Percentiles rank a stretch among this genome's conserved stretches.
Conservation (phyloP, 1,284 basidiomycete species). For the Laetiporus sulphureus region DNA sequence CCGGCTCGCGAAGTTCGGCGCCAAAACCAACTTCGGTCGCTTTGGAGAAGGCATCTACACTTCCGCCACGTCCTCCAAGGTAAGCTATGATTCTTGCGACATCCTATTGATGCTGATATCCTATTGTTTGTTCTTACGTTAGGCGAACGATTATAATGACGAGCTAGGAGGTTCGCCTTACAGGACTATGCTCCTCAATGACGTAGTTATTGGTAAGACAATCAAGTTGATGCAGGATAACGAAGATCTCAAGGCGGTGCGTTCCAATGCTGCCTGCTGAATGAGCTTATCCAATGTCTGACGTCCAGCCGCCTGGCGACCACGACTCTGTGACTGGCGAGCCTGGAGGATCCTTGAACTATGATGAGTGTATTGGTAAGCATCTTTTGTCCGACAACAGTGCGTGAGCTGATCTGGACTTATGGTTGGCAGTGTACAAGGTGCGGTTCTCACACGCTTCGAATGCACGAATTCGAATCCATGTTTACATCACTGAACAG, state of each 20-base stretch:
- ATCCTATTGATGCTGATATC: too few species aligned
- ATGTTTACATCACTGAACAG: constrained; percentile 5
- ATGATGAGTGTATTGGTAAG: constrained; percentile 24
- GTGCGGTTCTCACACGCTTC: neutral
- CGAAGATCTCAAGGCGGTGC: constrained; percentile 15
- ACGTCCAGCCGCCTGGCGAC: constrained; percentile 16
- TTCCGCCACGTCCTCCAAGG: constrained; percentile 15
- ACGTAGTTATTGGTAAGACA: constrained; percentile 18
- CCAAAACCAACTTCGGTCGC: constrained; percentile 9
- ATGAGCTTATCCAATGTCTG: too few species aligned
- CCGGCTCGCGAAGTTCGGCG: constrained; percentile 2
- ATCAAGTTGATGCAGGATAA: constrained; percentile 12
- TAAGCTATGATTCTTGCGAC: too few species aligned
- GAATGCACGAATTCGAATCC: too few species aligned
- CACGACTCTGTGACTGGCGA: constrained; percentile 22
- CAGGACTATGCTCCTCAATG: constrained; percentile 17
- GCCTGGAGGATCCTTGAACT: constrained; percentile 21
- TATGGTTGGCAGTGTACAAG: constrained; percentile 5
- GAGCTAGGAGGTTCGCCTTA: constrained; percentile 13
- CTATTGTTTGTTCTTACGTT: too few species aligned
- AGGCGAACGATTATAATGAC: constrained; percentile 15
- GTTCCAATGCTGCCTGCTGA: neutral
- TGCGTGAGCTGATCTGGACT: too few species aligned
- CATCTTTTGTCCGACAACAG: too few species aligned
- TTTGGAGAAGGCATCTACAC: constrained; percentile 15